These are phyloP conservation scores for Boechera retrofracta DNA, from an alignment of 345 rosid species.

Conservation along the genomic window DNA sequence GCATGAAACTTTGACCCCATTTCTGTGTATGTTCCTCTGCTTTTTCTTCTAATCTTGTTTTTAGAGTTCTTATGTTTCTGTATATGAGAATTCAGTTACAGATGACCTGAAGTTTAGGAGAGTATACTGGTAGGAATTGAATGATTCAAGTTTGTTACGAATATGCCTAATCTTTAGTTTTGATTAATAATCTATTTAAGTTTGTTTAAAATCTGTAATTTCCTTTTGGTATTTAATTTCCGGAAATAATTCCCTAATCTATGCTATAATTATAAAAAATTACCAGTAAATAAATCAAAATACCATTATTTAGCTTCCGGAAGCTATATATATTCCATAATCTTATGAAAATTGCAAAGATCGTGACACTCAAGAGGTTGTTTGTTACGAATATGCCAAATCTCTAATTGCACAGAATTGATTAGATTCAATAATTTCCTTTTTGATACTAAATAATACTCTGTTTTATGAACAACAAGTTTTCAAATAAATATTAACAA, in stretches of 20 bases:
- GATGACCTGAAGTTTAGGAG: slow-evolving; percentile 32
- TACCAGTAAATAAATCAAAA: background rate
- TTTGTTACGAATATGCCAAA: no score
- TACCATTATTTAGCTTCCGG: no score
- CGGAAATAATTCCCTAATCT: background rate
- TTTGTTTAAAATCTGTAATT: background rate
- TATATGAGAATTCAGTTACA: slow-evolving; percentile 3
- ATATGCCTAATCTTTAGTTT: background rate
- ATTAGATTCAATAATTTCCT: no score
- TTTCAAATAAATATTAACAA: no score
- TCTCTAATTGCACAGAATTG: no score
- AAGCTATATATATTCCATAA: background rate
- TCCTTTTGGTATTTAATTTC: background rate
- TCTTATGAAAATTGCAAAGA: background rate
- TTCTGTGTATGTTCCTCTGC: background rate
- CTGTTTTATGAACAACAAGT: no score
- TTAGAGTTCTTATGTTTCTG: background rate
- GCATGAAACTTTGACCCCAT: slow-evolving; percentile 43
- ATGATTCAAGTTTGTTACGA: slow-evolving; percentile 35
- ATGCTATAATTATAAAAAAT: background rate
- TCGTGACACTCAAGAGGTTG: background rate
- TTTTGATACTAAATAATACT: no score
- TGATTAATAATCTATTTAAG: background rate
- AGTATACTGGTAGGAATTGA: background rate
- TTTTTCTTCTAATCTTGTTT: slow-evolving; percentile 2